These are phyloP conservation scores for Suzukiozyma palmioleophila DNA, from an alignment of 1,139 yeast genomes.

Conservation along the genomic window DNA sequence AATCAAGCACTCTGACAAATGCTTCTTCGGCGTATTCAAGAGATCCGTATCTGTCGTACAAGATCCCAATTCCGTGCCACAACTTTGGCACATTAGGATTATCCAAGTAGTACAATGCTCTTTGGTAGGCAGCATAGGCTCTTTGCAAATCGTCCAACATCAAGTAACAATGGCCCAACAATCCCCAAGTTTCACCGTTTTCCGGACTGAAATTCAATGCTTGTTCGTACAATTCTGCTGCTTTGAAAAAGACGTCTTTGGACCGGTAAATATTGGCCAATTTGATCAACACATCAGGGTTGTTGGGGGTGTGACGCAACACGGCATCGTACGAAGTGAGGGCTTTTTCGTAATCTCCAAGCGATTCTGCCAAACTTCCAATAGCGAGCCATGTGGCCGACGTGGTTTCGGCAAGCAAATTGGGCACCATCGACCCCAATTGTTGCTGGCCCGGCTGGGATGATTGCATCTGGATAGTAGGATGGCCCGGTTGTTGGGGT, in stretches of 20 bases:
- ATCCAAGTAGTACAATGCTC: conserved; percentile 84
- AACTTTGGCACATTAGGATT: conserved; percentile 94
- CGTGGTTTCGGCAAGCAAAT: conserved; percentile 48
- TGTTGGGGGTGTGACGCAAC: conserved; percentile 78
- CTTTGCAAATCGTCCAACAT: conserved; percentile 95
- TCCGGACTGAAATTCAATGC: conserved; percentile 79
- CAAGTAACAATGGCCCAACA: conserved; percentile 91
- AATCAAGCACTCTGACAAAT: conserved; percentile 88
- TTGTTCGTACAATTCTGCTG: conserved; percentile 88
- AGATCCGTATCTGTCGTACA: conserved; percentile 93
- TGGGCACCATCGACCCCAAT: conserved; percentile 4
- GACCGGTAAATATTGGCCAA: conserved; percentile 86
- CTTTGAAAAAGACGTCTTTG: conserved; percentile 85
- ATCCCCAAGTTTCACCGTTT: conserved; percentile 96
- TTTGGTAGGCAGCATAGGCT: conserved; percentile 94
- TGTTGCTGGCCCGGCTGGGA: conserved; percentile 5
- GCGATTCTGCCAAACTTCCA: conserved; percentile 83
- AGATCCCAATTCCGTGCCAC: conserved; percentile 98
- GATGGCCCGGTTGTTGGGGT: conserved; percentile 6
- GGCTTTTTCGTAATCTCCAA: conserved; percentile 89
- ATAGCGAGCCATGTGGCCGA: conserved; percentile 93
- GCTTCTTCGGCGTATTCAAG: conserved; percentile 98
- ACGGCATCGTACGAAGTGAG: conserved; percentile 89
- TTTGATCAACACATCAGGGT: conserved; percentile 78
- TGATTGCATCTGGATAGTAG: background rate